Base-by-base conservation (phyloP, 2,329 filamentous ascomycete species). In the Monosporascus sp. region DNA sequence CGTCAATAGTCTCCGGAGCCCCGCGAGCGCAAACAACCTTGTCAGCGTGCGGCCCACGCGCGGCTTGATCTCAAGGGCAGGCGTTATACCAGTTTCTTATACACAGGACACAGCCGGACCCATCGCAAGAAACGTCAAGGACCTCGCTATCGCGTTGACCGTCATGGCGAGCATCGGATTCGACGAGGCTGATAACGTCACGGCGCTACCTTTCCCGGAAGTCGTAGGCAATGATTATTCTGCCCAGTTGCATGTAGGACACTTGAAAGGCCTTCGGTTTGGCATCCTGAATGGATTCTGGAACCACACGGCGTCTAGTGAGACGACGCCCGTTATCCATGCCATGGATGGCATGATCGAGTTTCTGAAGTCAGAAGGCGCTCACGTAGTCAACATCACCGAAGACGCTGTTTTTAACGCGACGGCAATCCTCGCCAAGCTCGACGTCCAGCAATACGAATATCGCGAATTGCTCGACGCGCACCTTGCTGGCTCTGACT, bases 371-470 rank as follows among this genome's bases (percentile, higher is more conserved):
- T 59, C 62, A 0, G 73, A 77, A 5, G 81, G 81, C 11, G 81
- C 72, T 5, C 73, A 68, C 0, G 59, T 85, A 2, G 60, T 85
- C 17, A 72, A 76, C 35, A 77, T 85, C 53, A 73, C 69, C 8
- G 70, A 35, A 35, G 31, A 73, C 5, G 43, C 71, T 1, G 56
- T 75, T 17, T 85, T 83, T 63, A 78, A 86, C 58, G 71, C 78
- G 1, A 74, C 75, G 1, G 65, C 70, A 24, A 46, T 46, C 5
- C 75, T 87, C 44, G 63, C 70, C 3, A 66, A 66, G 0, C 71
- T 81, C 17, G 85, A 87, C 59, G 81, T 83, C 1, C 85, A 88
- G 60, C 74, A 73, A 9, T 84, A 74, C 62, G 85, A 88, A 60
- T 85, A 80, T 63, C 75, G 78, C 17, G 73, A 84, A 60, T 63